These are phyloP conservation scores for Tetrahymena borealis DNA, from an alignment of 73 alveolate species.

Conservation along the genomic window DNA sequence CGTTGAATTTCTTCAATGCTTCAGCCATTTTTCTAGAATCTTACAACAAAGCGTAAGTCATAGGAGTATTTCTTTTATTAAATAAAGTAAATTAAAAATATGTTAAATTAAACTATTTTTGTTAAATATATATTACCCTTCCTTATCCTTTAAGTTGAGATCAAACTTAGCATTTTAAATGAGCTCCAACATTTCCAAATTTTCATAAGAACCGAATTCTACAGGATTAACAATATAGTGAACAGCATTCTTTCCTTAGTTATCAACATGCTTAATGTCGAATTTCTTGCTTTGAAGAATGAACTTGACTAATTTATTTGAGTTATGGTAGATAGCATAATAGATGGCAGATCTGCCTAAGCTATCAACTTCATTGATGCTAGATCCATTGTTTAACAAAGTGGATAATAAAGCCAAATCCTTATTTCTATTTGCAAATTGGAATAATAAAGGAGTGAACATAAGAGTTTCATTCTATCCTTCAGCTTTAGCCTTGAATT, in stretches of 20 bases:
- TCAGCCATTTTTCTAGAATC: constrained; percentile 46
- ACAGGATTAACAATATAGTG: constrained; percentile 73
- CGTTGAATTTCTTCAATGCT: constrained; percentile 37
- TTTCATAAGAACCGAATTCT: constrained; percentile 87
- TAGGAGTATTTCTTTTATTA: constrained; percentile 51
- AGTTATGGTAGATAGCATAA: constrained; percentile 68
- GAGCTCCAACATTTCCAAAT: constrained; percentile 62
- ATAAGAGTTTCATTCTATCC: background rate
- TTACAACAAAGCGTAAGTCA: constrained; percentile 59
- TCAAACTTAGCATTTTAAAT: constrained; percentile 48
- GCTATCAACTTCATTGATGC: constrained; percentile 44
- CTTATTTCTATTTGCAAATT: background rate
- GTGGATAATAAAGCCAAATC: background rate
- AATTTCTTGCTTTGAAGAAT: constrained; percentile 37
- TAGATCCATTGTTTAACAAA: constrained; percentile 13
- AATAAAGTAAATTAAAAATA: background rate
- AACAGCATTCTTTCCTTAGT: constrained; percentile 63
- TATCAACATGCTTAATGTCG: constrained; percentile 53
- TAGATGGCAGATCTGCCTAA: constrained; percentile 71
- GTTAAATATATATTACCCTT: background rate
- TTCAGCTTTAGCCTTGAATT: background rate
- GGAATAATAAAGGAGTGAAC: background rate
- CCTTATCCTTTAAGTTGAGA: constrained; percentile 47
- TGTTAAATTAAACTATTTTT: background rate
- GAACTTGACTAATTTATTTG: constrained; percentile 48